Conservation (phyloP, 2,329 filamentous ascomycete genomes). For the Aureobasidium sp. region DNA sequence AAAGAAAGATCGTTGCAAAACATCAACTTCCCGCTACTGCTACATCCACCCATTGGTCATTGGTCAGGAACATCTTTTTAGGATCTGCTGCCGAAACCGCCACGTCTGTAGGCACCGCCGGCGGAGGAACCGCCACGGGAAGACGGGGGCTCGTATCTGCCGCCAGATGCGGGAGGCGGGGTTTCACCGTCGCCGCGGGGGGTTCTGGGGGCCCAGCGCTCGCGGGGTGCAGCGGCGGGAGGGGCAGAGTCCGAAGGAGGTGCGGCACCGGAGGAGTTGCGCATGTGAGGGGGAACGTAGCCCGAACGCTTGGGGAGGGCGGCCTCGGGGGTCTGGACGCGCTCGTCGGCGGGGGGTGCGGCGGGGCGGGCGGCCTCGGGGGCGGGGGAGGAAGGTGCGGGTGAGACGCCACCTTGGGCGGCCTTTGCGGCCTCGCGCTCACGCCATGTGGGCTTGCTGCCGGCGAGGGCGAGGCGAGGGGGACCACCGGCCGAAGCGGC, state of each 20-base stretch:
- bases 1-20: constrained; percentile 6
- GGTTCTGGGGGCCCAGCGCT: constrained; percentile 12
- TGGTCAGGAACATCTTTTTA: not conserved
- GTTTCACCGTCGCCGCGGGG: constrained; percentile 19
- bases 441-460: constrained; percentile 60
- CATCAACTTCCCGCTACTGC: constrained; percentile 3
- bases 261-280: constrained; percentile 24
- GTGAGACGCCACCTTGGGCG: constrained; percentile 21
- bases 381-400: constrained; percentile 24
- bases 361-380: constrained; percentile 25
- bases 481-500: constrained; percentile 46
- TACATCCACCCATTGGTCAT: not conserved
- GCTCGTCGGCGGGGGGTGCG: constrained; percentile 26
- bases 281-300: constrained; percentile 39
- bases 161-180: constrained; percentile 15
- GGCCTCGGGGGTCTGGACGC: constrained; percentile 30
- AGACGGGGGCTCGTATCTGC: constrained; percentile 21
- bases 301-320: constrained; percentile 31
- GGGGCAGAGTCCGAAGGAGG: constrained; percentile 17
- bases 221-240: not conserved
- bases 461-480: constrained; percentile 53
- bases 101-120: constrained; percentile 16
- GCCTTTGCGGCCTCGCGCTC: constrained; percentile 54
- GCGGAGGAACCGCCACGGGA: constrained; percentile 10
- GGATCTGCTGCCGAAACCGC: constrained; percentile 13